Percentiles rank a stretch among this genome's conserved stretches.
Conservation (phyloP, 202 grass and related monocot species). For the Dendrocalamus latiflorus region DNA sequence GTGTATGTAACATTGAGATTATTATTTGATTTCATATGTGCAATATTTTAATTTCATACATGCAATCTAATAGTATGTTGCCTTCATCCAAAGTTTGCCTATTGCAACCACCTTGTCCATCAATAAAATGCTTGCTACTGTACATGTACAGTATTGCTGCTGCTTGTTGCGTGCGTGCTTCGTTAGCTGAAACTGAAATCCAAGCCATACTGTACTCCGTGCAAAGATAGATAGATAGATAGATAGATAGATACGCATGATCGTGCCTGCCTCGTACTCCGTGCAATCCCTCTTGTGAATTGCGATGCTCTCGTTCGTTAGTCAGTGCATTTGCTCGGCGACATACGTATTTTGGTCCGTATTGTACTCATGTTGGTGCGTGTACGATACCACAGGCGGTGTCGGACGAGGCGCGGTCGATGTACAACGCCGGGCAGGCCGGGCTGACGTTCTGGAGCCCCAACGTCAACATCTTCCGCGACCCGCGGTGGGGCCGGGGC, state of each 20-base stretch:
- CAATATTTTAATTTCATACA: too few relatives aligned
- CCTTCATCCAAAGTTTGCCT: background rate
- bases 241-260: too few relatives aligned
- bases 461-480: conserved; percentile 88
- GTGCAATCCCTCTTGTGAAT: too few relatives aligned
- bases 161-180: too few relatives aligned
- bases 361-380: background rate
- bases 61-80: background rate
- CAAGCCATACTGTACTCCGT: too few relatives aligned
- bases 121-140: background rate
- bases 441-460: conserved; percentile 84
- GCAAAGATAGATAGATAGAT: too few relatives aligned
- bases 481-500: conserved; percentile 81
- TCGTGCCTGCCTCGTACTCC: too few relatives aligned
- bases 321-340: background rate
- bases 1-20: too few relatives aligned
- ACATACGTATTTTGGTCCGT: background rate
- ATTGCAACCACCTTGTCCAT: background rate
- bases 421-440: conserved; percentile 73
- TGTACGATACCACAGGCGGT: conserved; percentile 40
- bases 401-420: conserved; percentile 67
- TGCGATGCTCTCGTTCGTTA: too few relatives aligned
- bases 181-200: too few relatives aligned
- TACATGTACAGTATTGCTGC: too few relatives aligned
- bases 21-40: too few relatives aligned